Percentiles rank a stretch among this genome's conserved stretches.
These are phyloP conservation scores for Blastomyces silverae DNA, from an alignment of 2,329 filamentous ascomycete species.

Conservation along the genomic window DNA sequence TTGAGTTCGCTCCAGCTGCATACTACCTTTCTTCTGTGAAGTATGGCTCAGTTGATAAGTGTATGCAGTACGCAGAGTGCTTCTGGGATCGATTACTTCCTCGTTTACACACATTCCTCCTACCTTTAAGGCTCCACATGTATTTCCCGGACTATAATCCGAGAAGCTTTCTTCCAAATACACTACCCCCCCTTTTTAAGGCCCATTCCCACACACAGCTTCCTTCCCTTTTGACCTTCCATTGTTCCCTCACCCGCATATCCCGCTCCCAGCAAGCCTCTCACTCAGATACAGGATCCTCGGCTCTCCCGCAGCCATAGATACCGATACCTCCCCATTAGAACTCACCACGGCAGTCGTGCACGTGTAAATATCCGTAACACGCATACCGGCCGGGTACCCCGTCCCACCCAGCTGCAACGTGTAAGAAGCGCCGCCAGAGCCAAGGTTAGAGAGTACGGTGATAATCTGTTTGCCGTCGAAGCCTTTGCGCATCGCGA, in stretches of 20 bases:
- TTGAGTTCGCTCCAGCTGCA: too few relatives aligned
- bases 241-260: conserved; percentile 19
- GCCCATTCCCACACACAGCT: not conserved
- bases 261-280: conserved; percentile 22
- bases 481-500: conserved; percentile 44
- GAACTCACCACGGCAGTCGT: conserved; percentile 20
- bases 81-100: not conserved
- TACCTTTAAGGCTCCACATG: not conserved
- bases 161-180: not conserved
- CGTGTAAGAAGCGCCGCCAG: conserved; percentile 36
- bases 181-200: not conserved
- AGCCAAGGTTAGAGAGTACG: conserved; percentile 43
- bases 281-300: conserved; percentile 24
- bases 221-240: not conserved
- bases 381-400: conserved; percentile 22
- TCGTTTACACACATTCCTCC: not conserved
- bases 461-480: conserved; percentile 30
- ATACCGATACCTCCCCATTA: conserved; percentile 21
- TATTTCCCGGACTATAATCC: not conserved
- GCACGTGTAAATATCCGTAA: conserved; percentile 37
- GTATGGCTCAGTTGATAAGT: too few relatives aligned
- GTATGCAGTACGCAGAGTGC: too few relatives aligned
- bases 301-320: conserved; percentile 24
- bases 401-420: conserved; percentile 42
- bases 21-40: too few relatives aligned